Evolutionary conservation across 2,329 filamentous ascomycete genomes (phyloP), one percentile per base, ranked within the genome.

Genomic region (Curvularia lunata): DNA sequence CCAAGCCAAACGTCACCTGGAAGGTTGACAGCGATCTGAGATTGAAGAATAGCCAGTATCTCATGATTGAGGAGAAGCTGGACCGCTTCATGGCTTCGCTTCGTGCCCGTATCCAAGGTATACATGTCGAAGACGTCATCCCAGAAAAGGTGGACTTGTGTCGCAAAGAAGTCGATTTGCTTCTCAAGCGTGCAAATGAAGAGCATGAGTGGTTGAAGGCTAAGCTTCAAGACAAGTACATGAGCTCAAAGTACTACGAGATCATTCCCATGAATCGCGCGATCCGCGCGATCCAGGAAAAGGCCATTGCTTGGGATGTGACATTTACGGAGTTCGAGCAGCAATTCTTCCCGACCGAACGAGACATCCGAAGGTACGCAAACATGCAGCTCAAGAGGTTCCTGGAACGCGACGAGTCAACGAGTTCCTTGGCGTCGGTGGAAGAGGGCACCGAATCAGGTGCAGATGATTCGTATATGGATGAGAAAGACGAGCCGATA

Each of bases 371-470:
- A 61, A 88, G 95, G 69, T 81, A 99, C 59, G 96, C 95, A 12
- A 92, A 94, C 57, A 84, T 97, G 61, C 96, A 99, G 73, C 82
- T 99, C 56, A 94, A 91, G 74, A 97, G 96, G 75, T 99, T 99
- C 72, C 86, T 94, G 7, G 93, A 98, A 74, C 90, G 82, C 56
- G 84, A 92, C 67, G 91, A 93, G 62, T 92, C 91, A 2, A 89
- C 90, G 58, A 88, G 91, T 56, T 90, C 91, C 0, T 79, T 93
- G 16, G 83, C 84, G 5, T 86, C 89, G 6, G 86, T 85, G 12
- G 92, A 96, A 48, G 87, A 90, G 41, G 81, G 82, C 2, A 79
- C 81, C 7, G 87, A 89, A 54, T 68, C 67, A 5, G 69, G 68
- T 21, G 62, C 64, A 1, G 73, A 76, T 49, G 74, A 77, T 41